These are phyloP conservation scores for Dothideomycetidae sp. DNA, from an alignment of 2,329 filamentous ascomycete species.

Conservation along the genomic window DNA sequence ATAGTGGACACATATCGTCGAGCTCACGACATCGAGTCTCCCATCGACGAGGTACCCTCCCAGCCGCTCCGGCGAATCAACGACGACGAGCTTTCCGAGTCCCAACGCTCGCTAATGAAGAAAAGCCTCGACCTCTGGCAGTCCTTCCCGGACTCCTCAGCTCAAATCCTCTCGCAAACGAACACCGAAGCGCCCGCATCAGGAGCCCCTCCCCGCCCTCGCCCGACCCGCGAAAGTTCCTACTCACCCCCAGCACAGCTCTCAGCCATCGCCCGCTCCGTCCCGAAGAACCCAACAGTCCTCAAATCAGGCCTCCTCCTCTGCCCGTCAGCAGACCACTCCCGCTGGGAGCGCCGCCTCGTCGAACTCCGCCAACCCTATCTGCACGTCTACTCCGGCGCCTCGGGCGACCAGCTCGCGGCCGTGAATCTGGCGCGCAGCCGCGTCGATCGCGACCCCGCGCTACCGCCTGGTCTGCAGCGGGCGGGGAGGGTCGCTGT, in stretches of 20 bases:
- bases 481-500: conserved; percentile 37
- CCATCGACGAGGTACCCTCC: conserved; percentile 13
- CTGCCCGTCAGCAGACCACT: conserved; percentile 59
- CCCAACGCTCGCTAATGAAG: conserved; percentile 30
- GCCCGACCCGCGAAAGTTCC: conserved; percentile 24
- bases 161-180: conserved; percentile 33
- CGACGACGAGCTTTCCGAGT: conserved; percentile 16
- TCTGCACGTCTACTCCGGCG: conserved; percentile 72
- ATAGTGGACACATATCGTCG: conserved; percentile 67
- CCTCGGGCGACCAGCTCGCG: conserved; percentile 78
- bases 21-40: conserved; percentile 33
- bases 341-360: conserved; percentile 81
- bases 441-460: conserved; percentile 81
- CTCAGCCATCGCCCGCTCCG: conserved; percentile 59
- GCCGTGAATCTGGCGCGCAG: conserved; percentile 81
- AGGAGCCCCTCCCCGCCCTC: conserved; percentile 34
- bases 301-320: conserved; percentile 82
- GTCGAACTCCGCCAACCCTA: conserved; percentile 87
- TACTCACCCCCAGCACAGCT: conserved; percentile 42
- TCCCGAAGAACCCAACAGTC: conserved; percentile 57
- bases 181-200: conserved; percentile 55
- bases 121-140: conserved; percentile 53
- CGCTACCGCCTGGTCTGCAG: conserved; percentile 64
- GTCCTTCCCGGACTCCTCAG: conserved; percentile 28
- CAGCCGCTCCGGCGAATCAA: conserved; percentile 12